Conservation (phyloP, 805 yeast species). For the Cyberlindnera xishuangbannaensis region DNA sequence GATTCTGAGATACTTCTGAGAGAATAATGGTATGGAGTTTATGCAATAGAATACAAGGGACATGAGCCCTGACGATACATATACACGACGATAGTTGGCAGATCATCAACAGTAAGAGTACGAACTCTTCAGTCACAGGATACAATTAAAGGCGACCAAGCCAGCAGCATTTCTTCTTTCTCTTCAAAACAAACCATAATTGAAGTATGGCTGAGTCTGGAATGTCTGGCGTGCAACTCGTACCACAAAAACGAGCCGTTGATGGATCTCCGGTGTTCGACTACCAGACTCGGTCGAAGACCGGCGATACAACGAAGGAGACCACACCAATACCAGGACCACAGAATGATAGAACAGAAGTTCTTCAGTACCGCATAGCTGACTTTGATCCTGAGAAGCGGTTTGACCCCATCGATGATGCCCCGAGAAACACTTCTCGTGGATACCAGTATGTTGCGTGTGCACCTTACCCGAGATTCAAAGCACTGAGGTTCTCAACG, state of each 20-base stretch:
- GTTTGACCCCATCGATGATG: constrained; percentile 58
- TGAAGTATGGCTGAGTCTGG: too few species aligned
- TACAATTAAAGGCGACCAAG: too few species aligned
- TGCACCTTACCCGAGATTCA: constrained; percentile 57
- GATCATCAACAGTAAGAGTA: too few species aligned
- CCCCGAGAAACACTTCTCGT: constrained; percentile 63
- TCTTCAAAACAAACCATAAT: neutral
- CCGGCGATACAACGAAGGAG: neutral
- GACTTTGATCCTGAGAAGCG: constrained; percentile 18
- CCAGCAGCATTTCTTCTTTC: neutral
- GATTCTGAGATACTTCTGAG: too few species aligned
- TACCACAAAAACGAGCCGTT: constrained; percentile 4
- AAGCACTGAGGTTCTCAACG: constrained; percentile 56
- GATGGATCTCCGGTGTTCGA: constrained; percentile 2
- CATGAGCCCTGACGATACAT: too few species aligned
- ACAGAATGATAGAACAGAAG: constrained; percentile 22
- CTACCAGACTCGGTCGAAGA: constrained; percentile 10
- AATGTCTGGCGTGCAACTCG: too few species aligned
- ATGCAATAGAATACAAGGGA: too few species aligned
- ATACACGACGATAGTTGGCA: too few species aligned
- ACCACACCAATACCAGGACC: neutral
- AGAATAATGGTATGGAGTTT: too few species aligned
- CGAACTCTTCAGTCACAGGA: too few species aligned
- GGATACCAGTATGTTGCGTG: constrained; percentile 82
- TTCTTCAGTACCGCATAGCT: constrained; percentile 17